Evolutionary conservation across 192 early-diverging fungal species (phyloP).

Genomic region (Coemansia sp.): DNA sequence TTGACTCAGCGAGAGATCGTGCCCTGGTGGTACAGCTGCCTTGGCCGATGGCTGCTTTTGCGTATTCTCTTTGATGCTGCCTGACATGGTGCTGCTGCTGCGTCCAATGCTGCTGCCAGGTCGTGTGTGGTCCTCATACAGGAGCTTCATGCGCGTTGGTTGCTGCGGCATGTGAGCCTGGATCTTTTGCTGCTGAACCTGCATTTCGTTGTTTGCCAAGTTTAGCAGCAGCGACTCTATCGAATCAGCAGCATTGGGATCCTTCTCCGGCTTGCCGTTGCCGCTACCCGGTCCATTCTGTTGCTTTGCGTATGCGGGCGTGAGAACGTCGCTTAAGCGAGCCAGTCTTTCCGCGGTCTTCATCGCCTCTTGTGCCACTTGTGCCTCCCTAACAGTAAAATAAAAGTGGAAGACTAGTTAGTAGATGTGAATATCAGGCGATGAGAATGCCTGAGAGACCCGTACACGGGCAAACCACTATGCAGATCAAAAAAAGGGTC

Average conservation of each 20-base stretch:
- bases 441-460: neutral
- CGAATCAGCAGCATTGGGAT: slow-evolving; percentile 33
- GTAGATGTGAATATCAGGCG: neutral
- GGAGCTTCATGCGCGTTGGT: slow-evolving; percentile 54
- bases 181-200: slow-evolving; percentile 56
- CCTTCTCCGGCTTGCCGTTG: neutral
- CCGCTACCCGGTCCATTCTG: neutral
- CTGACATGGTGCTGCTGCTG: slow-evolving; percentile 20
- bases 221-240: slow-evolving; percentile 54
- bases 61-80: slow-evolving; percentile 1
- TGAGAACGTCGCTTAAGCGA: slow-evolving; percentile 52
- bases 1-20: slow-evolving; percentile 31
- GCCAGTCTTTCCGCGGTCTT: slow-evolving; percentile 54
- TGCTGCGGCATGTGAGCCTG: slow-evolving; percentile 51
- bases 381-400: slow-evolving; percentile 30
- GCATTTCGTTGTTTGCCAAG: slow-evolving; percentile 56
- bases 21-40: neutral
- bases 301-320: slow-evolving; percentile 38
- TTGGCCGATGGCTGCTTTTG: slow-evolving; percentile 10
- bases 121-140: slow-evolving; percentile 52
- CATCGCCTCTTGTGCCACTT: slow-evolving; percentile 42
- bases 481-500: neutral
- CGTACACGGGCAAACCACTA: neutral
- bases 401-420: neutral
- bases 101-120: slow-evolving; percentile 30